phyloP scores from a whole-genome alignment of 2,329 filamentous ascomycete species.

The Atkinsonella hypoxylon region DNA sequence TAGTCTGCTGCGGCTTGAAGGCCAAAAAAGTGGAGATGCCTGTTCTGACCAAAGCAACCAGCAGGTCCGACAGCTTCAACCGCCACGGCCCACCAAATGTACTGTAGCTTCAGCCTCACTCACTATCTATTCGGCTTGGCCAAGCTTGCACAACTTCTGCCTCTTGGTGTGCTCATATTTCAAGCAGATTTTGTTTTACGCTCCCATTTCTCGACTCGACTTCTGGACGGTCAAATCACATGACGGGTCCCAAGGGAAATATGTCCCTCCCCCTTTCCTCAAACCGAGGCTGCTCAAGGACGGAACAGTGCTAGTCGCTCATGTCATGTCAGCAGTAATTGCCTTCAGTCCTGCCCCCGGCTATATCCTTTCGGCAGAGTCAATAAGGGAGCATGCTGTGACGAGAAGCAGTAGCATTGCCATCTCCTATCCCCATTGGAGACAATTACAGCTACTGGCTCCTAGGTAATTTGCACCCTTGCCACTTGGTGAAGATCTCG shows the following conservation, averaged over 20 bases:
- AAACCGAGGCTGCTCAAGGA: neutral
- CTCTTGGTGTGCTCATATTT: slow-evolving; percentile 2
- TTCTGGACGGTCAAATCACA: no score
- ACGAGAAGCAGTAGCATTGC: no score
- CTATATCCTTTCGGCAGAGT: no score
- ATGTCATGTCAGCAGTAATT: neutral
- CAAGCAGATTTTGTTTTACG: neutral
- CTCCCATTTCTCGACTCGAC: neutral
- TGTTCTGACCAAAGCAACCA: slow-evolving; percentile 4
- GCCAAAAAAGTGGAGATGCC: slow-evolving; percentile 1
- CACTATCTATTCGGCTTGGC: neutral
- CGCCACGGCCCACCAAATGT: neutral
- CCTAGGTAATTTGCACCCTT: no score
- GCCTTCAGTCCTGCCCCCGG: neutral
- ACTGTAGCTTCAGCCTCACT: no score
- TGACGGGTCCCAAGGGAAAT: no score
- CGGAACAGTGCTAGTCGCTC: neutral
- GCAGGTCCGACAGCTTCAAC: slow-evolving; percentile 7
- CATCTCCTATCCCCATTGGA: no score
- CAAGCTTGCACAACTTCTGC: neutral
- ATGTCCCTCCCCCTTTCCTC: no score
- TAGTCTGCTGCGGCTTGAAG: neutral
- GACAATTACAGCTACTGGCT: no score
- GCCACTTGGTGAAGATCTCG: no score
- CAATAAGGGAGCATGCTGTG: no score